Evolutionary conservation across 331 rosid genomes (phyloP).

Genomic region (Pyrus hybrid): DNA sequence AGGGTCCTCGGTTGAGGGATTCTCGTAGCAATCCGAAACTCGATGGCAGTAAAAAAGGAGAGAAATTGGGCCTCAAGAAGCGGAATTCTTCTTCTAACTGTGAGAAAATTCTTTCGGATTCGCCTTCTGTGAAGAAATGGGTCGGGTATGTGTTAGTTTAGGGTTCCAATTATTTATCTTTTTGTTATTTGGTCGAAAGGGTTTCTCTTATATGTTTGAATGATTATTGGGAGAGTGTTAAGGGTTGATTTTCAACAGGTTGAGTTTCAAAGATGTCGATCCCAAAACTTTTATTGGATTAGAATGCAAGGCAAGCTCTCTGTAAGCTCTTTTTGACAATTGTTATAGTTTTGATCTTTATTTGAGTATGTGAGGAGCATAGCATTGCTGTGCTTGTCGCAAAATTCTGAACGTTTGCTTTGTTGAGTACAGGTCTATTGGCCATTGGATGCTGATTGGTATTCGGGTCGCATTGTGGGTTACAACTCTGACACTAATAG

Average conservation of each 20-base stretch:
- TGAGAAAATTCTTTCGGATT: slow-evolving; percentile 33
- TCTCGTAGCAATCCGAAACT: slow-evolving; percentile 28
- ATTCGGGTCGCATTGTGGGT: slow-evolving; percentile 55
- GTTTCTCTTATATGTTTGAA: neutral
- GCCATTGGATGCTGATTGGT: slow-evolving; percentile 88
- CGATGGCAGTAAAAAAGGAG: slow-evolving; percentile 8
- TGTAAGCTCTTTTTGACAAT: slow-evolving; percentile 16
- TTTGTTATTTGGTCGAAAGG: neutral
- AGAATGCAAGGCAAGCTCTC: slow-evolving; percentile 80
- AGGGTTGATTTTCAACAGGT: slow-evolving; percentile 34
- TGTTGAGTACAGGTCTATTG: slow-evolving; percentile 68
- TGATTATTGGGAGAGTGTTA: neutral
- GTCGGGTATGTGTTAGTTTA: slow-evolving; percentile 38
- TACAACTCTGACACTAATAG: slow-evolving; percentile 47
- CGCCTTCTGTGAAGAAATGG: slow-evolving; percentile 67
- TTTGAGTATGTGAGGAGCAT: slow-evolving; percentile 14
- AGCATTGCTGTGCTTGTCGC: slow-evolving; percentile 11
- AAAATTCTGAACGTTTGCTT: slow-evolving; percentile 1
- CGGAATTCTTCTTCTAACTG: slow-evolving; percentile 29
- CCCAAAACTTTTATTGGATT: slow-evolving; percentile 68
- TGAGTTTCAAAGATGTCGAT: slow-evolving; percentile 59
- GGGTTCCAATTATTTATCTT: slow-evolving; percentile 1
- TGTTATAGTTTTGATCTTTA: neutral
- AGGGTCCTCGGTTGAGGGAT: slow-evolving; percentile 71
- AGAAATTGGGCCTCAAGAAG: slow-evolving; percentile 26